Evolutionary conservation across 148 eudicot species (phyloP), one percentile per base, ranked within the genome.

Genomic region (Talinum fruticosum): DNA sequence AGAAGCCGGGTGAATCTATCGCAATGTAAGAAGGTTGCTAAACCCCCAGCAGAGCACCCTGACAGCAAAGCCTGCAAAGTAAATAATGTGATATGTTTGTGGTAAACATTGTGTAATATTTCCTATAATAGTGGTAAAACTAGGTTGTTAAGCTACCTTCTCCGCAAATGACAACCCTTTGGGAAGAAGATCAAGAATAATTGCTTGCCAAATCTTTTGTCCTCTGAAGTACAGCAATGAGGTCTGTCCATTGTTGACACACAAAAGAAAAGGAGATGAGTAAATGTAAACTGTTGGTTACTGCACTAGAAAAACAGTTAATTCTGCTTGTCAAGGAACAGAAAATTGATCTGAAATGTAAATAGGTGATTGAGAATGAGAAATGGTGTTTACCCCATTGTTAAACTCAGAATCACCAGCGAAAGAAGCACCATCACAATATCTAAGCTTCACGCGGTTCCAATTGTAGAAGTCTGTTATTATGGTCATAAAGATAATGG

Each of bases 391-490:
- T 82, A 96, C 99, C 92, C 93, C 95, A 82, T 96, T 93, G 71
- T 84, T 64, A 69, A 87, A 93, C 82, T 77, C 80, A 51, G 93
- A 80, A 64, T 96, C 79, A 18, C 99, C 99, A 59, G 92, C 90
- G 85, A 93, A 96, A 14, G 99, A 96, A 62, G 98, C 99, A 36
- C 99, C 99, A 74, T 96, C 99, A 80, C 99, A 96, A 33, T 96
- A 96, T 87, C 97, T 86, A 65, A 96, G 74, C 89, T 93, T 93
- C 68, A 96, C 97, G 33, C 99, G 99, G 67, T 96, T 96, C 99
- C 99, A 96, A 74, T 96, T 91, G 91, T 96, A 93, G 78, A 96
- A 93, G 81, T 91, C 99, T 96, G 91, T 79, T 53, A 2, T 26
- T 61, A 26, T 28, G n/a, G 24, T 33, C 41, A 66, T 10, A 35